Percentiles rank a stretch among this genome's conserved stretches.
Evolutionary conservation across 176 grass and related monocot species (phyloP).

Genomic region (Microstegium vimineum): DNA sequence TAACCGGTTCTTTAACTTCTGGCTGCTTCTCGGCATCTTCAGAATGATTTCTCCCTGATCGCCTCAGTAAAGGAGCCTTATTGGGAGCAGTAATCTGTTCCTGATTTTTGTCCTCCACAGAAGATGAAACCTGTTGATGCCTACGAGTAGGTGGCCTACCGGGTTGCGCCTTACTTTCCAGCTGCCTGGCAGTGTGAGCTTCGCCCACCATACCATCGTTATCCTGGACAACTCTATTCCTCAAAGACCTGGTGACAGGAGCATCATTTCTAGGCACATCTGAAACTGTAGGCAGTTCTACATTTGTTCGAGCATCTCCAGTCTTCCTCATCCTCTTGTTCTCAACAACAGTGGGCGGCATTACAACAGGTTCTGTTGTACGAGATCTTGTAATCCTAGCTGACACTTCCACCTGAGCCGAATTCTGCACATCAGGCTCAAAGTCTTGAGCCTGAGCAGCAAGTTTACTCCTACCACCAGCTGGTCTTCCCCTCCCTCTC

Average conservation of each 20-base stretch:
- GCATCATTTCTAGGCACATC: constrained; percentile 1
- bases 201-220: neutral
- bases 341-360: neutral
- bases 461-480: neutral
- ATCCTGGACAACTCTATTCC: constrained; percentile 15
- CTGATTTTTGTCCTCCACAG: neutral
- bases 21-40: constrained; percentile 12
- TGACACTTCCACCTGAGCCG: neutral
- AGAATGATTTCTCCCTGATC: neutral
- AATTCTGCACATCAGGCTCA: neutral
- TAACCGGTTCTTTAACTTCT: constrained; percentile 1
- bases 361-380: neutral
- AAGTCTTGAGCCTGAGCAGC: neutral
- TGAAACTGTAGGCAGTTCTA: neutral
- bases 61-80: neutral
- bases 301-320: neutral
- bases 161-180: neutral
- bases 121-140: constrained; percentile 6
- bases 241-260: constrained; percentile 19
- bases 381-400: constrained; percentile 20
- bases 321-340: constrained; percentile 24
- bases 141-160: neutral
- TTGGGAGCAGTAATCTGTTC: constrained; percentile 8
- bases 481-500: neutral
- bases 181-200: neutral